Conservation (phyloP, 192 early-diverging fungal species). For the Podila epigama region DNA sequence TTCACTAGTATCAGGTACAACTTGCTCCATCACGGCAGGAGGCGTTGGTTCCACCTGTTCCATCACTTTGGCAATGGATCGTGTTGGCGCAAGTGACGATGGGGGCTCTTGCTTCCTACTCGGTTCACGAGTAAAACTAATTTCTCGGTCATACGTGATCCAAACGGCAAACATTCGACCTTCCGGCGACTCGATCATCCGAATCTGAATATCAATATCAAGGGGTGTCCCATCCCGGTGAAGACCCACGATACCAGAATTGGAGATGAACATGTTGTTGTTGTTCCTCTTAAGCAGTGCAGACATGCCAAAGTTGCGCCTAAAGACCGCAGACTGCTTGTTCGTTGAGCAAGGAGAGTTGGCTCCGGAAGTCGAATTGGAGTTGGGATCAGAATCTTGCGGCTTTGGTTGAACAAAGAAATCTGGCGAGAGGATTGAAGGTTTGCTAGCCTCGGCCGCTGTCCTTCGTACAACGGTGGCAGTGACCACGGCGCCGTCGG, state of each 20-base stretch:
- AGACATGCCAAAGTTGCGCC: slow-evolving; percentile 45
- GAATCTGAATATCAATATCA: slow-evolving; percentile 66
- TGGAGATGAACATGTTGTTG: slow-evolving; percentile 18
- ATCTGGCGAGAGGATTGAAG: slow-evolving; percentile 44
- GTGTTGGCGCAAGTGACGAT: not conserved
- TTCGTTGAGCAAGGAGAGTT: not conserved
- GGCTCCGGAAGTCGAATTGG: not conserved
- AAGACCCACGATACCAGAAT: slow-evolving; percentile 59
- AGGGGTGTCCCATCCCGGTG: slow-evolving; percentile 69
- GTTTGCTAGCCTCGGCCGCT: slow-evolving; percentile 33
- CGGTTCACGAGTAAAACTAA: slow-evolving; percentile 50
- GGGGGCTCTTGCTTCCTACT: slow-evolving; percentile 8
- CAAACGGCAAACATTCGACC: slow-evolving; percentile 65
- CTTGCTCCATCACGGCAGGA: slow-evolving; percentile 6
- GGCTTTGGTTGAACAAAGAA: slow-evolving; percentile 37
- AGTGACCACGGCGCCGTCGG: slow-evolving; percentile 49
- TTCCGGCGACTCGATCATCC: slow-evolving; percentile 57
- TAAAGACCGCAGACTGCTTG: slow-evolving; percentile 26
- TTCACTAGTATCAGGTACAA: slow-evolving; percentile 22
- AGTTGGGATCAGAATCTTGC: slow-evolving; percentile 1
- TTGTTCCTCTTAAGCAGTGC: slow-evolving; percentile 31
- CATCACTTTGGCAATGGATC: slow-evolving; percentile 17
- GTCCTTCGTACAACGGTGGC: slow-evolving; percentile 49
- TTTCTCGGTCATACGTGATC: slow-evolving; percentile 67
- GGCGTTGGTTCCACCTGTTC: slow-evolving; percentile 19